Conservation (phyloP, 169 alveolate species). For the Plasmodium malariae region DNA sequence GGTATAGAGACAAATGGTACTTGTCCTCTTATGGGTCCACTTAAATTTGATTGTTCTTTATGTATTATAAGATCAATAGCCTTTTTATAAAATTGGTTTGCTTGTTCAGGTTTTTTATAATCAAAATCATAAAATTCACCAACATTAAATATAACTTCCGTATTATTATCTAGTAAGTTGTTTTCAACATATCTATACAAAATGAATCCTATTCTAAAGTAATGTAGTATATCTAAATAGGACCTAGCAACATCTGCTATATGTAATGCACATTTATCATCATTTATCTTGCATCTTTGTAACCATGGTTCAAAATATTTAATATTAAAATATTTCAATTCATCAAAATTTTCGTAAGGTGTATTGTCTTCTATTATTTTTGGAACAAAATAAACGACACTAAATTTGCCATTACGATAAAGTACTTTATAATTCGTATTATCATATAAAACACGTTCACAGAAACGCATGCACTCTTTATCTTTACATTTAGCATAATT, state of each 20-base stretch:
- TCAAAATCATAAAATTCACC: conserved; percentile 65
- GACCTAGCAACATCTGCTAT: conserved; percentile 54
- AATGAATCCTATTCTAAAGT: not conserved
- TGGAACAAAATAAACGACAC: conserved; percentile 34
- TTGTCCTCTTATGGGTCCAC: not conserved
- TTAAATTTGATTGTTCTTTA: not conserved
- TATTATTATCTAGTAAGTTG: not conserved
- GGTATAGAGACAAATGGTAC: conserved; percentile 23
- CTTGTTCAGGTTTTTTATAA: conserved; percentile 1
- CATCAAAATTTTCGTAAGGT: conserved; percentile 36
- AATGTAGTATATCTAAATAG: conserved; percentile 27
- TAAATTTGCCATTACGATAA: conserved; percentile 58
- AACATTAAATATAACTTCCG: conserved; percentile 13
- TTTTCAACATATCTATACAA: conserved; percentile 36
- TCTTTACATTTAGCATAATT: conserved; percentile 57
- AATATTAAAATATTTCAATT: conserved; percentile 28
- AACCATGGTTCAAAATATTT: conserved; percentile 48
- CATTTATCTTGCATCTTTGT: conserved; percentile 22
- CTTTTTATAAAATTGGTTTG: conserved; percentile 19
- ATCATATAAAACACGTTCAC: conserved; percentile 39
- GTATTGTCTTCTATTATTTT: conserved; percentile 21
- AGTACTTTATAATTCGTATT: conserved; percentile 39
- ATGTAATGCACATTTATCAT: conserved; percentile 21
- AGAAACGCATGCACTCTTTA: conserved; percentile 30
- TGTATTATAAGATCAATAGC: conserved; percentile 23